Percentiles rank a stretch among this genome's conserved stretches.
Evolutionary conservation across 2,329 filamentous ascomycete species (phyloP).

Genomic region (Zasmidium angulare): DNA sequence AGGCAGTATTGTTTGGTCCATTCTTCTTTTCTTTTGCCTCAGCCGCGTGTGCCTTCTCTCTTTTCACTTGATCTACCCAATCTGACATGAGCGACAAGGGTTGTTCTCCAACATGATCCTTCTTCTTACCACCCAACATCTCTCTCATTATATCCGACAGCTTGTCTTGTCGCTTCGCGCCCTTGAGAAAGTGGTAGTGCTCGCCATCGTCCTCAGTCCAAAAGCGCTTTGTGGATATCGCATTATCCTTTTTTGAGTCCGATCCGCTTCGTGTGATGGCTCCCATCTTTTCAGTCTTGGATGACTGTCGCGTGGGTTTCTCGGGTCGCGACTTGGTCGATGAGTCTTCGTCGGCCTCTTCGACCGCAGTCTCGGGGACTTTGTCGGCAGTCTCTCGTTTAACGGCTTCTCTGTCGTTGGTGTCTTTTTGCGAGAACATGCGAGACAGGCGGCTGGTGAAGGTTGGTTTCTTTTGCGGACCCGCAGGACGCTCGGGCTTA

Average conservation of each 20-base stretch:
- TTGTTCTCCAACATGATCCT: conserved; percentile 69
- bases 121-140: conserved; percentile 77
- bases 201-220: conserved; percentile 63
- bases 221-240: conserved; percentile 47
- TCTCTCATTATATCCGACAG: conserved; percentile 87
- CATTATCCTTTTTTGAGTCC: conserved; percentile 33
- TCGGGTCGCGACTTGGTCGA: conserved; percentile 22
- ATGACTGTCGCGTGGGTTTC: conserved; percentile 32
- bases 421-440: conserved; percentile 43
- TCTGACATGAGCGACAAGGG: conserved; percentile 90
- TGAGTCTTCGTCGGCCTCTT: conserved; percentile 23
- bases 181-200: conserved; percentile 87
- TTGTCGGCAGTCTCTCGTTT: conserved; percentile 26
- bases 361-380: conserved; percentile 28
- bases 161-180: conserved; percentile 90
- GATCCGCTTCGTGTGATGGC: conserved; percentile 29
- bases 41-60: conserved; percentile 70
- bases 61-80: conserved; percentile 92
- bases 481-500: conserved; percentile 23
- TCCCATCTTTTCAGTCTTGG: conserved; percentile 29
- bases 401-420: conserved; percentile 26
- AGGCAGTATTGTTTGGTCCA: conserved; percentile 70
- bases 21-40: conserved; percentile 73
- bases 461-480: conserved; percentile 38
- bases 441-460: conserved; percentile 41